phyloP scores from a whole-genome alignment of 768 basidiomycete genomes.

The Fibroporia radiculosa region DNA sequence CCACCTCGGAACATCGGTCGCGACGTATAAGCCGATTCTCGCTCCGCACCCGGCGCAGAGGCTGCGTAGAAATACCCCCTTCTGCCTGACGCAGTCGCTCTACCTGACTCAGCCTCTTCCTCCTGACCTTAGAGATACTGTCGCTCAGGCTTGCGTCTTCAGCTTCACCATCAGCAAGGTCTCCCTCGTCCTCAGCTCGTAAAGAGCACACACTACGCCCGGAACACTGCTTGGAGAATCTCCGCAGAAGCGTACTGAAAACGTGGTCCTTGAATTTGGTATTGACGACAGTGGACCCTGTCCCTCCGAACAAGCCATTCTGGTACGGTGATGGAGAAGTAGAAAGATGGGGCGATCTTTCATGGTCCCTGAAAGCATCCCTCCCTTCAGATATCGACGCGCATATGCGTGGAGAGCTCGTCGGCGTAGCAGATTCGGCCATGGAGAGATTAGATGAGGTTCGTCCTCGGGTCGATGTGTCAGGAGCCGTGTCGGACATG shows the following conservation, averaged over 20 bases:
- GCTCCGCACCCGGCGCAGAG: constrained; percentile 60
- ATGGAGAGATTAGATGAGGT: neutral
- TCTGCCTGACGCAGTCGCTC: constrained; percentile 35
- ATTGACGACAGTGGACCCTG: constrained; percentile 90
- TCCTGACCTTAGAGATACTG: constrained; percentile 18
- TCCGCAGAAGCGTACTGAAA: constrained; percentile 78
- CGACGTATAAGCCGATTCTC: constrained; percentile 39
- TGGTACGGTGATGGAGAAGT: constrained; percentile 11
- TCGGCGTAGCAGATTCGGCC: constrained; percentile 17
- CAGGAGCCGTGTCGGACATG: constrained; percentile 4
- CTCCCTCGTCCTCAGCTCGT: constrained; percentile 28
- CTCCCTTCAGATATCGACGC: neutral
- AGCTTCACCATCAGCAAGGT: constrained; percentile 33
- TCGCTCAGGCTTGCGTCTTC: constrained; percentile 14
- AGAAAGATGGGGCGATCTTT: neutral
- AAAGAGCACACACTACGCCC: constrained; percentile 16
- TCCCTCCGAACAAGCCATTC: constrained; percentile 68
- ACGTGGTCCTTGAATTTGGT: constrained; percentile 93
- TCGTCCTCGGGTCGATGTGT: constrained; percentile 11
- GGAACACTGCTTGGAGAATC: constrained; percentile 48
- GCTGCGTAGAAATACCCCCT: constrained; percentile 25
- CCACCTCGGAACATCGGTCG: constrained; percentile 20
- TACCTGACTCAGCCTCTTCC: constrained; percentile 34
- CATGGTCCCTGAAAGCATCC: neutral
- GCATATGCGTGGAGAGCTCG: constrained; percentile 19